Conservation (phyloP, 345 rosid genomes). For the Erysimum cheiranthoides region DNA sequence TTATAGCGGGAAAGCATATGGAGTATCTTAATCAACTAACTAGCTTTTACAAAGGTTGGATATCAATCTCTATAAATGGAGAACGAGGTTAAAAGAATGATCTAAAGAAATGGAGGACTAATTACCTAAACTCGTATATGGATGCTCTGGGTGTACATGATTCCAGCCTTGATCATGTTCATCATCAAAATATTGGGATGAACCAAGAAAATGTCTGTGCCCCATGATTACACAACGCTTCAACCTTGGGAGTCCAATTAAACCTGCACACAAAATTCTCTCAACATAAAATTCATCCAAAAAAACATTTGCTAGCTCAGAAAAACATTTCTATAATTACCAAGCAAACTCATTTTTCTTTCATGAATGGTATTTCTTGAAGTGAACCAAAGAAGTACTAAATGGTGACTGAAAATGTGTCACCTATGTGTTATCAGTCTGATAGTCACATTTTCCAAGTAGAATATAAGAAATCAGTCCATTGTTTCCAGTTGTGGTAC, state of each 20-base stretch:
- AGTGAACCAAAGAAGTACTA: conserved; percentile 6
- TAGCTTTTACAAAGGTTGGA: conserved; percentile 21
- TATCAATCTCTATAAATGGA: conserved; percentile 2
- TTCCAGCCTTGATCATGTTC: conserved; percentile 76
- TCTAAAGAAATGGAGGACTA: conserved; percentile 1
- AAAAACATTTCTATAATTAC: background rate
- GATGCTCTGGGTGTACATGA: conserved; percentile 64
- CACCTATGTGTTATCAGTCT: conserved; percentile 7
- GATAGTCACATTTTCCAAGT: background rate
- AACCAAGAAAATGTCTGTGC: conserved; percentile 63
- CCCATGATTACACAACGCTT: conserved; percentile 55
- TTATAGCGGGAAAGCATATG: conserved; percentile 12
- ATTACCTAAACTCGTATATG: conserved; percentile 59
- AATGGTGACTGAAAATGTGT: conserved; percentile 9
- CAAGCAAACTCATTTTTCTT: conserved; percentile 10
- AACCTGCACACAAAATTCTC: conserved; percentile 50
- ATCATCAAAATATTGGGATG: conserved; percentile 60
- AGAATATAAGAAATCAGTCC: background rate
- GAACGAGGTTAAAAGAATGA: background rate
- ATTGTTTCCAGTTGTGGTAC: conserved; percentile 23
- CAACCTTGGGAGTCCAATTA: conserved; percentile 36
- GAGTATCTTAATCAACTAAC: conserved; percentile 18
- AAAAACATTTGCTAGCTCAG: conserved; percentile 17
- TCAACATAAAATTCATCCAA: conserved; percentile 27
- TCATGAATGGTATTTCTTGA: conserved; percentile 16